Base-by-base conservation (phyloP, 2,329 filamentous ascomycete species). In the Fusarium buxicola region DNA sequence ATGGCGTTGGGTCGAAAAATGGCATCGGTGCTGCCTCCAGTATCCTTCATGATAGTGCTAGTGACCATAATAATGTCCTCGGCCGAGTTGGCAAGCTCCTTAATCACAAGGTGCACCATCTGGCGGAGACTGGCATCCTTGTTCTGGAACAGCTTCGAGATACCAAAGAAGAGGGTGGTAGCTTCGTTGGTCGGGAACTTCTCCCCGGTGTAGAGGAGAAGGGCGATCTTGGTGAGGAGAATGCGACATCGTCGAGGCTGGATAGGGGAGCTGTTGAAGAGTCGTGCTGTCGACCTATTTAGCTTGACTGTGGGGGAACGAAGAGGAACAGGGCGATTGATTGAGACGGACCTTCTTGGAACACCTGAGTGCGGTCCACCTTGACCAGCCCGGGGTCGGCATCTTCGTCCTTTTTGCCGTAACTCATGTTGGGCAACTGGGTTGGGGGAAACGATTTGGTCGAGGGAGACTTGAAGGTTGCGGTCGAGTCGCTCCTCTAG, bases 11-110 rank as follows among this genome's bases (percentile, higher is more conserved):
- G 92, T 72, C 95, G 87, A 82, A 94, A 97, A 54, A 97, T 88
- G 49, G 94, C 90, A 75, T 98, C 95, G 73, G 92, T 97, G 73
- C 94, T 92, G 64, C 96, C 93, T 48, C 94, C 93, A 10, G 94
- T 97, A 77, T 99, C 95, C 84, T 99, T 99, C 95, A 98, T 99
- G 71, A 99, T 97, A 70, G 94, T 97, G 80, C 92, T 96, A 15
- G 95, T 99, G 62, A 97, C 95, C 95, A 99, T 98, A 77, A 99
- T 99, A 66, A 97, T 96, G 84, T 99, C 95, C 82, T 98, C 93
- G 57, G 95, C 95, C 21, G 93, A 97, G 77, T 89, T 88, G 69
- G 94, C 92, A 73, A 99, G 85, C 85, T 99, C 95, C 87, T 98
- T 99, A 82, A 98, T 92, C 76, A 97, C 89, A 68, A 98, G 85